These are phyloP conservation scores for Cryomyces antarcticus DNA, from an alignment of 495 filamentous ascomycete species.

Conservation along the genomic window DNA sequence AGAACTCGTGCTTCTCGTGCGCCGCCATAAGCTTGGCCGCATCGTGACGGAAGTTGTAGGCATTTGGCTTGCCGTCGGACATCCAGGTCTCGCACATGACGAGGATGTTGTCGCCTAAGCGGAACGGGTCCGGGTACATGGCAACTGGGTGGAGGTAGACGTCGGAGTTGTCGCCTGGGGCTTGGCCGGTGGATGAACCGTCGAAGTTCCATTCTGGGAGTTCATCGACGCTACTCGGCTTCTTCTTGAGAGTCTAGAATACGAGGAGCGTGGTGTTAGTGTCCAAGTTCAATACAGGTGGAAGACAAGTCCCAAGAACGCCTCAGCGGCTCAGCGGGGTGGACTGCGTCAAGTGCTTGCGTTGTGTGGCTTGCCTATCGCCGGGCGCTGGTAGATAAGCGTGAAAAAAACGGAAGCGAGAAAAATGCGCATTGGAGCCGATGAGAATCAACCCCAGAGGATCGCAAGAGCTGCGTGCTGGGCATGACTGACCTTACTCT, in stretches of 20 bases:
- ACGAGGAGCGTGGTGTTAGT: slow-evolving; percentile 2
- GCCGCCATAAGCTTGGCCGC: slow-evolving; percentile 74
- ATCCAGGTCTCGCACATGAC: slow-evolving; percentile 95
- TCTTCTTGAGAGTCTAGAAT: slow-evolving; percentile 54
- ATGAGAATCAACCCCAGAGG: no score
- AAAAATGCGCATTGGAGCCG: no score
- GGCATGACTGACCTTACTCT: slow-evolving; percentile 59
- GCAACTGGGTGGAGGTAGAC: slow-evolving; percentile 88
- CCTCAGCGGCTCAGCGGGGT: neutral
- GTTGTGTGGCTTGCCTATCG: neutral
- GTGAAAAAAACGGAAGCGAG: neutral
- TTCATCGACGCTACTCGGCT: slow-evolving; percentile 44
- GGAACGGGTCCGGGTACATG: slow-evolving; percentile 87
- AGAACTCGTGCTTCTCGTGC: slow-evolving; percentile 63
- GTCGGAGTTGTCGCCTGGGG: slow-evolving; percentile 90
- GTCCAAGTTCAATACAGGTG: neutral
- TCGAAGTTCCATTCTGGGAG: slow-evolving; percentile 99
- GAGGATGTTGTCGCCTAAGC: slow-evolving; percentile 61
- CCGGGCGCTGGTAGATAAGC: neutral
- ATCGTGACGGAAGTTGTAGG: slow-evolving; percentile 93
- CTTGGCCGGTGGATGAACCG: slow-evolving; percentile 85
- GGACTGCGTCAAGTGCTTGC: neutral
- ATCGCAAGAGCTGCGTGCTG: no score
- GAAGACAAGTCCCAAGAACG: neutral
- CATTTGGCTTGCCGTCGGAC: slow-evolving; percentile 88